phyloP scores from a whole-genome alignment of 2,329 filamentous ascomycete genomes.

The Coccinonectria pachysandricola region DNA sequence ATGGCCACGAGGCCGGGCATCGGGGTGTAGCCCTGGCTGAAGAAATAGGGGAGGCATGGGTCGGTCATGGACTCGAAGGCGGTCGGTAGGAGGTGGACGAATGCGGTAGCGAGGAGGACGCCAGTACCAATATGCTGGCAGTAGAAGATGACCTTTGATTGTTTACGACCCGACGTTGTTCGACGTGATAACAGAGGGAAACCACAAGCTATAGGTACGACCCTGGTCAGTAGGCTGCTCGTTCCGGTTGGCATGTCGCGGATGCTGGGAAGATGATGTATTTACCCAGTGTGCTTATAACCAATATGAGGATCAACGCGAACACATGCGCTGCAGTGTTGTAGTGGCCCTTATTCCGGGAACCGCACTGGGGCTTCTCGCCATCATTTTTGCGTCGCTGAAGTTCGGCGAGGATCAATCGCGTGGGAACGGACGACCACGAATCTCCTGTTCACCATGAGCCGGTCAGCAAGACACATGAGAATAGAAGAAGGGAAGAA shows the following conservation, averaged over 20 bases:
- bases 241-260: constrained; percentile 1
- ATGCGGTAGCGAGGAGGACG: constrained; percentile 77
- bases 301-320: constrained; percentile 56
- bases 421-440: constrained; percentile 42
- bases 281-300: constrained; percentile 48
- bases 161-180: constrained; percentile 45
- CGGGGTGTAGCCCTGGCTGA: constrained; percentile 67
- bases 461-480: too few species aligned
- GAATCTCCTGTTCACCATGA: constrained; percentile 23
- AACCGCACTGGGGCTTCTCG: constrained; percentile 41
- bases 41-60: constrained; percentile 66
- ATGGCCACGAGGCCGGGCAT: constrained; percentile 77
- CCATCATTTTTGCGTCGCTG: constrained; percentile 33
- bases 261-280: constrained; percentile 1
- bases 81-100: constrained; percentile 64
- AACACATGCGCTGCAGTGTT: constrained; percentile 58
- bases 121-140: constrained; percentile 72
- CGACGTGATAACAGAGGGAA: constrained; percentile 56
- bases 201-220: constrained; percentile 43
- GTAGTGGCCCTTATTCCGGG: constrained; percentile 44
- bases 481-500: constrained; percentile 11
- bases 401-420: constrained; percentile 42
- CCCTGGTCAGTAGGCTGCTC: neutral
- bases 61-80: constrained; percentile 58
- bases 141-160: constrained; percentile 51